A percentile compares a stretch with the other conserved stretches of the same genome.
Evolutionary conservation across 352 stramenopile genomes (phyloP).

Genomic region (Pythium folliculosum): DNA sequence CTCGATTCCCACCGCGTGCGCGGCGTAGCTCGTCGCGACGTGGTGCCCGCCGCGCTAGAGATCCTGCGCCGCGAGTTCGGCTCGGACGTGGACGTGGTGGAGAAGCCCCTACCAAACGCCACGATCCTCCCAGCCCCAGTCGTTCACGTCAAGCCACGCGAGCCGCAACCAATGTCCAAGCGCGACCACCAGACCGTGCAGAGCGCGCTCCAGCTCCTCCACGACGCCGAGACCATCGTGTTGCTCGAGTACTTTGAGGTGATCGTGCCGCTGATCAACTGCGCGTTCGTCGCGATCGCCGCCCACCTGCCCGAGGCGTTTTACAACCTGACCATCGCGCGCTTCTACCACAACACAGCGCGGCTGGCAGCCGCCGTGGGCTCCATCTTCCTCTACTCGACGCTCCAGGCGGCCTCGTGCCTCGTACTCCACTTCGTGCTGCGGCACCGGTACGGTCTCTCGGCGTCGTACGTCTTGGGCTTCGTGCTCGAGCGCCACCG

Average conservation of each 20-base stretch:
- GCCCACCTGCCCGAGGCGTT: constrained; percentile 12
- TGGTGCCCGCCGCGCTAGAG: background rate
- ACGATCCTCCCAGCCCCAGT: background rate
- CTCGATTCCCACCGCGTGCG: constrained; percentile 5
- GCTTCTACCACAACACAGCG: background rate
- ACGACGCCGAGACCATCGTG: constrained; percentile 21
- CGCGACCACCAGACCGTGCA: background rate
- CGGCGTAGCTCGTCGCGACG: background rate
- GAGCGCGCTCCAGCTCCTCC: background rate
- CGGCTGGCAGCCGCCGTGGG: background rate
- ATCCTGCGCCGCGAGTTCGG: background rate
- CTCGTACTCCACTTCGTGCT: constrained; percentile 13
- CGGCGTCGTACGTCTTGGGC: constrained; percentile 6
- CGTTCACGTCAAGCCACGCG: background rate
- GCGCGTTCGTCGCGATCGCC: constrained; percentile 7
- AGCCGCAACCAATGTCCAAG: background rate
- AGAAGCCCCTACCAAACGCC: background rate
- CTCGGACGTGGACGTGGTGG: too few relatives aligned
- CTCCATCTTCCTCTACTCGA: constrained; percentile 12
- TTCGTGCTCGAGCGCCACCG: constrained; percentile 23
- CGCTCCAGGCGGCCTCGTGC: constrained; percentile 5
- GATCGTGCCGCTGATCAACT: constrained; percentile 15
- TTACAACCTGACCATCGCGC: constrained; percentile 10
- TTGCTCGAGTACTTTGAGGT: constrained; percentile 31
- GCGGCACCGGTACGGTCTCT: constrained; percentile 10